These are phyloP conservation scores for Cetradonia linearis DNA, from an alignment of 495 filamentous ascomycete genomes.

Conservation along the genomic window DNA sequence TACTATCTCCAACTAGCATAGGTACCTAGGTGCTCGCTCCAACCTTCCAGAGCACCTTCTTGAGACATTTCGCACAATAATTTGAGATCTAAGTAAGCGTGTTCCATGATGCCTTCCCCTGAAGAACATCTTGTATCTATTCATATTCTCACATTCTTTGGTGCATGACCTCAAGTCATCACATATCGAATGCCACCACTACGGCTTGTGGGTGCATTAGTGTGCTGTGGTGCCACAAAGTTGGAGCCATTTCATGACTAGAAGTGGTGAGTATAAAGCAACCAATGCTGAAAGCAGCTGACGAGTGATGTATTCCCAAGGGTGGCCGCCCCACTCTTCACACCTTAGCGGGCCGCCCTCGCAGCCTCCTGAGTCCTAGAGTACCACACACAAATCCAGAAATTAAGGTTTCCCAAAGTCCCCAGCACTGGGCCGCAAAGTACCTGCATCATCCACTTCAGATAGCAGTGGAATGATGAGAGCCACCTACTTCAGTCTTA, in stretches of 20 bases:
- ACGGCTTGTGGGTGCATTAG: background rate
- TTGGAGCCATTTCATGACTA: background rate
- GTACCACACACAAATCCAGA: background rate
- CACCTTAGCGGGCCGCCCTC: too few species aligned
- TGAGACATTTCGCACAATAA: too few species aligned
- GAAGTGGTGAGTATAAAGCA: background rate
- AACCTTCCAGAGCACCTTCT: too few species aligned
- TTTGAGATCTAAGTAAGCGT: too few species aligned
- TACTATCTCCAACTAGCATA: too few species aligned
- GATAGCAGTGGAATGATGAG: background rate
- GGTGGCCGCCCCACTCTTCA: too few species aligned
- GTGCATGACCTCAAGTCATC: too few species aligned
- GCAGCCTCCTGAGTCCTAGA: background rate
- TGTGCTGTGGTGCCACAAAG: background rate
- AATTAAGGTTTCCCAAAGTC: too few species aligned
- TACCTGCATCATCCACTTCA: background rate
- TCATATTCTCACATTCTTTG: background rate
- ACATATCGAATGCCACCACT: background rate
- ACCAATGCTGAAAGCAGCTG: background rate
- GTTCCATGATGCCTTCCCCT: too few species aligned
- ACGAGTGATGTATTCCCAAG: background rate
- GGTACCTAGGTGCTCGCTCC: too few species aligned
- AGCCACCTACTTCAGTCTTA: background rate
- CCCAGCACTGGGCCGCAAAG: background rate
- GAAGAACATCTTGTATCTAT: background rate